Percentiles rank a stretch among this genome's conserved stretches.
Evolutionary conservation across 1,284 basidiomycete species (phyloP).

Genomic region (Ustilago hordei): DNA sequence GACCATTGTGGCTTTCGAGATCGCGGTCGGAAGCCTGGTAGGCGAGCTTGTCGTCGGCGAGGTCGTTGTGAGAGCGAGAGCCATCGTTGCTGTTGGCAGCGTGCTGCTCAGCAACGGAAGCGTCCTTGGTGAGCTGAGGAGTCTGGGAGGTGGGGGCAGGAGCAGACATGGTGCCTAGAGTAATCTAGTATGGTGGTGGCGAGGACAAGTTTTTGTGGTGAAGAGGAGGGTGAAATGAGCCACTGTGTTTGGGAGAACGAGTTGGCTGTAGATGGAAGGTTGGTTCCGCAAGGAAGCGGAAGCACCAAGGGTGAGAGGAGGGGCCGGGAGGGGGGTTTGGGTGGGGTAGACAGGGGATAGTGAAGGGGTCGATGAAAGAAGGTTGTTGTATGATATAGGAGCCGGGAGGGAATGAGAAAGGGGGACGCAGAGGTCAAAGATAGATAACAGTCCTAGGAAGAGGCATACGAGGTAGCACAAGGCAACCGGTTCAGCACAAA

Average conservation of each 20-base stretch:
- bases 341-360: constrained; percentile 2
- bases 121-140: constrained; percentile 41
- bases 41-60: constrained; percentile 45
- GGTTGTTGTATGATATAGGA: constrained; percentile 37
- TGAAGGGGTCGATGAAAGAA: not conserved
- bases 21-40: constrained; percentile 52
- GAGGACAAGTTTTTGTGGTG: not conserved
- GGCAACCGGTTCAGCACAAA: constrained; percentile 6
- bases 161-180: constrained; percentile 26
- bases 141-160: constrained; percentile 19
- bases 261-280: constrained; percentile 3
- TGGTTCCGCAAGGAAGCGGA: constrained; percentile 20
- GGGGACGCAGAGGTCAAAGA: constrained; percentile 13
- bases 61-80: constrained; percentile 44
- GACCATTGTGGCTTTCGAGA: constrained; percentile 41
- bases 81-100: constrained; percentile 28
- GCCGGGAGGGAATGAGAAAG: not conserved
- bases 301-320: constrained; percentile 12
- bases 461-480: not conserved
- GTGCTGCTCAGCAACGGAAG: constrained; percentile 24
- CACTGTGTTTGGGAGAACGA: constrained; percentile 8
- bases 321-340: not conserved
- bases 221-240: not conserved
- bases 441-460: constrained; percentile 10
- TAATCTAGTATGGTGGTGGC: not conserved